Conservation (phyloP, 106 monocot species). For the Hemerocallis citrina region DNA sequence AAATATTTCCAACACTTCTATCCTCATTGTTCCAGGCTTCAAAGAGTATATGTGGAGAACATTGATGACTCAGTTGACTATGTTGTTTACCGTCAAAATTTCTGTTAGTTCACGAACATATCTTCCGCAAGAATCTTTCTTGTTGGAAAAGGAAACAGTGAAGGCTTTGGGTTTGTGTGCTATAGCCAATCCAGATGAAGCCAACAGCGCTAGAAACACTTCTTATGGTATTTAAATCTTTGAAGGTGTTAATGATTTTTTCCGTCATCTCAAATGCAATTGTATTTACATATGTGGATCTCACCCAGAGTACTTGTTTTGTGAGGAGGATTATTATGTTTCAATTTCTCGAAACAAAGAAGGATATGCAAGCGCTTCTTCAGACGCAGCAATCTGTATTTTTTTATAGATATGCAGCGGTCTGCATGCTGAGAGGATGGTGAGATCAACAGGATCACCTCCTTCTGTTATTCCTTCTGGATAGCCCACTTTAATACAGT, state of each 20-base stretch:
- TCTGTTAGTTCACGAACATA: slow-evolving; percentile 52
- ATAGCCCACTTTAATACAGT: slow-evolving; percentile 40
- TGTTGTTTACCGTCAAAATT: slow-evolving; percentile 33
- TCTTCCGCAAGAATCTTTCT: slow-evolving; percentile 66
- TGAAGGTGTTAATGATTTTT: background rate
- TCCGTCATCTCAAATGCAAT: background rate
- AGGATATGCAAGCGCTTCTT: slow-evolving; percentile 46
- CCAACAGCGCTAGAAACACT: slow-evolving; percentile 34
- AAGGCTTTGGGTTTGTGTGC: slow-evolving; percentile 81
- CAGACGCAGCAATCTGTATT: too few relatives aligned
- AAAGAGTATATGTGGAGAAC: slow-evolving; percentile 89
- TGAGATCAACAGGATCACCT: slow-evolving; percentile 20
- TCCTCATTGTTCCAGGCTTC: slow-evolving; percentile 37
- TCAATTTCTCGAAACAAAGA: slow-evolving; percentile 72
- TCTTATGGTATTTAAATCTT: slow-evolving; percentile 50
- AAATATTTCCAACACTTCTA: too few relatives aligned
- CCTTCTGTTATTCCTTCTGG: slow-evolving; percentile 32
- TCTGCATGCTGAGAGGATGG: slow-evolving; percentile 43
- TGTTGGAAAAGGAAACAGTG: slow-evolving; percentile 62
- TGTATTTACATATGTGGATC: background rate
- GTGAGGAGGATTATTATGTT: slow-evolving; percentile 85
- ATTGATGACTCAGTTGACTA: slow-evolving; percentile 62
- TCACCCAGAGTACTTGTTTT: slow-evolving; percentile 65
- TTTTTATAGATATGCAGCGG: too few relatives aligned
- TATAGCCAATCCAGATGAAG: slow-evolving; percentile 35